These are phyloP conservation scores for Aspergillus ellipticus DNA, from an alignment of 495 filamentous ascomycete species.

Conservation along the genomic window DNA sequence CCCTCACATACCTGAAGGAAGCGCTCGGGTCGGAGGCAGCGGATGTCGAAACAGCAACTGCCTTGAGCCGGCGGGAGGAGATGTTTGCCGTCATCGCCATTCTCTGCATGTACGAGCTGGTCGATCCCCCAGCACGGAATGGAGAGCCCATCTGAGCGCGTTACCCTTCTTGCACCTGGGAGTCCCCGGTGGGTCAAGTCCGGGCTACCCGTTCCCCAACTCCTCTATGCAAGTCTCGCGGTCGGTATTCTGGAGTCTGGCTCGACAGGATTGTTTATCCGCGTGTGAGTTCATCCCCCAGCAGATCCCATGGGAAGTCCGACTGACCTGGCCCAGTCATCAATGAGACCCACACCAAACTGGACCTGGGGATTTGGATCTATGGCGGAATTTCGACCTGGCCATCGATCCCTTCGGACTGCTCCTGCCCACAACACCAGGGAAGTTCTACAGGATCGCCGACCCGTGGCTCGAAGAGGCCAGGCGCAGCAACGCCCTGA, in stretches of 20 bases:
- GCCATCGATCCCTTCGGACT: neutral
- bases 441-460: neutral
- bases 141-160: slow-evolving; percentile 22
- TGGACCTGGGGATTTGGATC: slow-evolving; percentile 19
- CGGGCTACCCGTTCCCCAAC: neutral
- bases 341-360: slow-evolving; percentile 19
- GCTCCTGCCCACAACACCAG: neutral
- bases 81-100: slow-evolving; percentile 25
- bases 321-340: slow-evolving; percentile 7
- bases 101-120: slow-evolving; percentile 19
- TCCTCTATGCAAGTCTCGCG: slow-evolving; percentile 11
- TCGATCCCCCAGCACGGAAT: slow-evolving; percentile 22
- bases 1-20: slow-evolving; percentile 15
- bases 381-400: slow-evolving; percentile 22
- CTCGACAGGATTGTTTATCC: slow-evolving; percentile 19
- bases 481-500: slow-evolving; percentile 18
- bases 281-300: slow-evolving; percentile 15
- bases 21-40: slow-evolving; percentile 11
- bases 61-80: slow-evolving; percentile 14
- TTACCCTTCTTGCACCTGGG: slow-evolving; percentile 14
- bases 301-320: no score
- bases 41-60: no score
- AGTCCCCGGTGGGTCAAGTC: neutral
- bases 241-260: slow-evolving; percentile 23
- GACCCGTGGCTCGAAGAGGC: slow-evolving; percentile 9